These are phyloP conservation scores for Chaetothyriales sp. DNA, from an alignment of 2,329 filamentous ascomycete species.

Conservation along the genomic window DNA sequence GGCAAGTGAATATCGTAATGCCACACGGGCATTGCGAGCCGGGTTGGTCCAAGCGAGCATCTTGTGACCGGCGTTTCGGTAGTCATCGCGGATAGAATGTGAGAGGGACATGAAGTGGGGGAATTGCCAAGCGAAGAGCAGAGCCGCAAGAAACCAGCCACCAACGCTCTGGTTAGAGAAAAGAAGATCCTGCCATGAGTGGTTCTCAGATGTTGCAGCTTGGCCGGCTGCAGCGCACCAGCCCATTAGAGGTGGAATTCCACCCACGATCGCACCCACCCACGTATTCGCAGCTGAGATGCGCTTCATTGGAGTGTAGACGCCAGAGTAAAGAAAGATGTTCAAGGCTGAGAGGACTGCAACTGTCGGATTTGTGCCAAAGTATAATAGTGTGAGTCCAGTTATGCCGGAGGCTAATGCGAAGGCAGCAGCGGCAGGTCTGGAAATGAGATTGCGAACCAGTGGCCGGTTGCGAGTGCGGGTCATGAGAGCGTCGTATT, in stretches of 20 bases:
- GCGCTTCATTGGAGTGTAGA: constrained; percentile 88
- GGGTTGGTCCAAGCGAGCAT: constrained; percentile 83
- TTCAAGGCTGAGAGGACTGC: constrained; percentile 74
- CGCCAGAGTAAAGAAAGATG: constrained; percentile 75
- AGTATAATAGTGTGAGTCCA: constrained; percentile 63
- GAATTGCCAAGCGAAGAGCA: constrained; percentile 94
- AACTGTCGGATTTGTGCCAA: constrained; percentile 87
- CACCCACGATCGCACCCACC: constrained; percentile 84
- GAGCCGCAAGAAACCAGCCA: constrained; percentile 73
- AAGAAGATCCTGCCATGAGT: constrained; percentile 64
- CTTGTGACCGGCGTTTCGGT: constrained; percentile 53
- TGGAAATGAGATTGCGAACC: constrained; percentile 64
- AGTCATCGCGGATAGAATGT: constrained; percentile 80
- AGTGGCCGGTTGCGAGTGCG: constrained; percentile 85
- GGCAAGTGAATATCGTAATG: constrained; percentile 68
- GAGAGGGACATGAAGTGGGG: constrained; percentile 94
- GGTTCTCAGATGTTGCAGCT: constrained; percentile 56
- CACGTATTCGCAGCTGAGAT: constrained; percentile 82
- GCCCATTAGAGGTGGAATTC: constrained; percentile 91
- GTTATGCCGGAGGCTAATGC: constrained; percentile 56
- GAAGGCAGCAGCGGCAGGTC: constrained; percentile 60
- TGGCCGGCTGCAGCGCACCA: constrained; percentile 93
- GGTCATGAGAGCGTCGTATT: constrained; percentile 82
- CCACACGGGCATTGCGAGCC: constrained; percentile 70
- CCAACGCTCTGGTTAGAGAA: constrained; percentile 57